phyloP scores from a whole-genome alignment of 495 filamentous ascomycete genomes.

The Daldinia childiae region DNA sequence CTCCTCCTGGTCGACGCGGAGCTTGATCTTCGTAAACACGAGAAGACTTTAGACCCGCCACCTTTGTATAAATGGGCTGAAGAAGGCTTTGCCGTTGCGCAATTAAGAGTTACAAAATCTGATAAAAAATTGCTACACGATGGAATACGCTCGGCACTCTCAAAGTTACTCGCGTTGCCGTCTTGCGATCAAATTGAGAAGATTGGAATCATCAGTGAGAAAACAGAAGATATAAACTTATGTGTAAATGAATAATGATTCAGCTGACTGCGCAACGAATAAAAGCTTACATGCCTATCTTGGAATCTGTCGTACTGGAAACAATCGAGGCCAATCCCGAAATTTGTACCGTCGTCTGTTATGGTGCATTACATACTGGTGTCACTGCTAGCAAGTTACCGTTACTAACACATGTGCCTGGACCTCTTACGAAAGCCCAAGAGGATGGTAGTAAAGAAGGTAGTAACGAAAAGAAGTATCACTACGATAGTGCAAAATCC shows the following conservation, averaged over 20 bases:
- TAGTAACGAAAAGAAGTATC: conserved; percentile 22
- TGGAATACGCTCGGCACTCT: conserved; percentile 33
- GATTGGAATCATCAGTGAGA: conserved; percentile 51
- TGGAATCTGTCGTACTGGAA: not conserved
- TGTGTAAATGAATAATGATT: not conserved
- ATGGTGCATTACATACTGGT: conserved; percentile 28
- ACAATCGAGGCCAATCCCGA: conserved; percentile 24
- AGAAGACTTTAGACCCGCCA: conserved; percentile 54
- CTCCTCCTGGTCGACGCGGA: conserved; percentile 38
- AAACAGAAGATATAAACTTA: not conserved
- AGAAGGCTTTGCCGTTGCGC: conserved; percentile 64
- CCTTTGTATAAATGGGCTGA: conserved; percentile 68
- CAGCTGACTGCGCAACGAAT: not conserved
- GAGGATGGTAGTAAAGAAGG: not conserved
- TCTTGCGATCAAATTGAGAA: conserved; percentile 45
- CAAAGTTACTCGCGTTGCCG: conserved; percentile 39
- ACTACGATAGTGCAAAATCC: conserved; percentile 45
- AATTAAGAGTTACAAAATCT: conserved; percentile 41
- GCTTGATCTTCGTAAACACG: conserved; percentile 27
- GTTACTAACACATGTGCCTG: conserved; percentile 34
- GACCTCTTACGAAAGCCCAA: not conserved
- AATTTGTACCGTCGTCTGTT: conserved; percentile 49
- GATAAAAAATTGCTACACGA: conserved; percentile 11
- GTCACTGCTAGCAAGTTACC: conserved; percentile 15
- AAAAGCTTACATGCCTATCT: conserved; percentile 22